Conservation (phyloP, 1,284 basidiomycete genomes). For the Heterobasidion annosum region DNA sequence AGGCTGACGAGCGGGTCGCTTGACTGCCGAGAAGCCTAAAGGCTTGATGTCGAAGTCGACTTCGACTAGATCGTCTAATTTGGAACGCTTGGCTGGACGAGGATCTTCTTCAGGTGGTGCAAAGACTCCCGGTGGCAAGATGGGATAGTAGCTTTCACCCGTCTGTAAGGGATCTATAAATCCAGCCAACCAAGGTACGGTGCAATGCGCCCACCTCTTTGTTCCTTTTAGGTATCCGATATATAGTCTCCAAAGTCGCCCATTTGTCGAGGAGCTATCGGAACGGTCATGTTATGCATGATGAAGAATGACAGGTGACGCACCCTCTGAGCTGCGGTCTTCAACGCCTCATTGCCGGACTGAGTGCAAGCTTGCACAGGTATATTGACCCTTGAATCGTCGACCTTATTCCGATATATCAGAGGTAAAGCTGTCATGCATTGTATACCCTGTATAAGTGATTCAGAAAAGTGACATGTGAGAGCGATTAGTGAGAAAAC, state of each 20-base stretch:
- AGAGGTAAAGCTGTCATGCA: conserved; percentile 79
- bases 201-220: conserved; percentile 29
- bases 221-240: conserved; percentile 76
- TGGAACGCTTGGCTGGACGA: conserved; percentile 23
- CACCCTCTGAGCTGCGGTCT: conserved; percentile 52
- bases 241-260: conserved; percentile 67
- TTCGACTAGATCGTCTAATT: conserved; percentile 14
- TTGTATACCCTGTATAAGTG: conserved; percentile 50
- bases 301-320: conserved; percentile 7
- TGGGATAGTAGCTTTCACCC: conserved; percentile 13
- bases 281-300: conserved; percentile 5
- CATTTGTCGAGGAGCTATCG: conserved; percentile 65
- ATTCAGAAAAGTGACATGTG: conserved; percentile 5
- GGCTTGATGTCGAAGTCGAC: conserved; percentile 15
- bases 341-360: conserved; percentile 49
- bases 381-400: conserved; percentile 73
- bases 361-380: conserved; percentile 51
- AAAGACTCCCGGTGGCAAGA: conserved; percentile 3
- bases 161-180: conserved; percentile 9
- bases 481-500: conserved; percentile 7
- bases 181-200: background rate
- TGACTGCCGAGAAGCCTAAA: conserved; percentile 11
- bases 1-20: background rate
- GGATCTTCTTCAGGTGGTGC: conserved; percentile 15
- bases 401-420: conserved; percentile 87